Evolutionary conservation across 2,329 filamentous ascomycete species (phyloP).

Genomic region (Microsporum ferrugineum): DNA sequence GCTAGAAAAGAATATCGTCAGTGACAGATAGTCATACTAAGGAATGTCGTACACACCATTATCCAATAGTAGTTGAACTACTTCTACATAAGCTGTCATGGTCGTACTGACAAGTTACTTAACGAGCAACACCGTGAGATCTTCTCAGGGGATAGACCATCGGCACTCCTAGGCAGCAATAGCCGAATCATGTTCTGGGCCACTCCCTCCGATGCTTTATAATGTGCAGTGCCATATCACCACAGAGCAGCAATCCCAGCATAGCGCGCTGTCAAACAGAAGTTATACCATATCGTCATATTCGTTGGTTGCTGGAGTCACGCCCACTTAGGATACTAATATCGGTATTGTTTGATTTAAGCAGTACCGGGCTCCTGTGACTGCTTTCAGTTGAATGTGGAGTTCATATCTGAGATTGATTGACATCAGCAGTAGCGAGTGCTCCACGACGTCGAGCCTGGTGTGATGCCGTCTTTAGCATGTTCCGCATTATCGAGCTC

Average conservation of each 20-base stretch:
- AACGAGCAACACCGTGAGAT: too few species aligned
- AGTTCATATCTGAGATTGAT: too few species aligned
- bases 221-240: background rate
- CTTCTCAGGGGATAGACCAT: too few species aligned
- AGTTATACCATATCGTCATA: conserved; percentile 8
- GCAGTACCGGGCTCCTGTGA: conserved; percentile 5
- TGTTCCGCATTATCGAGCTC: conserved; percentile 14
- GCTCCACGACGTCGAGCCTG: too few species aligned
- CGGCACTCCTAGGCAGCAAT: background rate
- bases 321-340: background rate
- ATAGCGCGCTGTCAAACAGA: conserved; percentile 10
- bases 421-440: too few species aligned
- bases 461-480: too few species aligned
- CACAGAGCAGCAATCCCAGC: conserved; percentile 13
- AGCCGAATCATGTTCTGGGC: background rate
- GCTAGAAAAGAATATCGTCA: background rate
- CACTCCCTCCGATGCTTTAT: background rate
- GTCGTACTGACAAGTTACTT: too few species aligned
- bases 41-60: background rate
- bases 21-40: background rate
- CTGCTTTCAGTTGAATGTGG: background rate
- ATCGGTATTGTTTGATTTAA: background rate
- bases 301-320: conserved; percentile 11
- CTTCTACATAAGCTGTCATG: too few species aligned
- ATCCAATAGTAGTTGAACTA: background rate